Evolutionary conservation across 2,329 filamentous ascomycete species (phyloP), one percentile per base, ranked within the genome.

Genomic region (Colletotrichum sp.): DNA sequence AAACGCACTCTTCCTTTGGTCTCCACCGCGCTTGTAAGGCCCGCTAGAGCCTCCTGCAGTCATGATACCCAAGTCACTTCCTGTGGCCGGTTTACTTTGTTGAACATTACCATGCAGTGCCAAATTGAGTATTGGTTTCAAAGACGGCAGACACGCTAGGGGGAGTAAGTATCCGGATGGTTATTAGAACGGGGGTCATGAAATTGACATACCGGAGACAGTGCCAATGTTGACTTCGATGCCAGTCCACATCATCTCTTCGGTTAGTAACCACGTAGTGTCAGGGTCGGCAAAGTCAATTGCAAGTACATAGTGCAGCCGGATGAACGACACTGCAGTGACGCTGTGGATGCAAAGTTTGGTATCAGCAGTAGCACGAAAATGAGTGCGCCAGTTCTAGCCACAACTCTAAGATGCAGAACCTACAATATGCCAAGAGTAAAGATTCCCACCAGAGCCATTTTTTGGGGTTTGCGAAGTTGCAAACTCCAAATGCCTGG

Each of bases 401-500:
- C 38, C 9, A n/a, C 2, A n/a, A 48, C 18, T n/a, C 18, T 48
- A 1, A 48, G 9, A 48, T 48, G 1, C 1, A 1, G 18, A 16
- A 13, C 70, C 67, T 18, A 72, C 70, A 80, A 78, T 6, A 78
- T 67, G 1, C 81, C 82, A 12, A 81, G 70, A 15, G 78, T 30
- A 30, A 82, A 82, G 38, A 82, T 77, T 7, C 76, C 77, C 3
- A 70, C 74, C 4, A 83, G 73, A 5, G 78, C 79, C 15, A 81
- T 4, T 52, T 81, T 83, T 26, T 81, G 79, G 1, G 71, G 55
- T 15, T 30, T 69, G 1, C 78, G 80, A 38, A 83, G 75, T 34
- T 79, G 77, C 4, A 84, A 72, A 18, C 68, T 78, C 64, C 78
- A 81, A 15, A 83, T 77, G 28, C 81, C 78, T 4, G 80, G 81